Conservation (phyloP, 2,329 filamentous ascomycete genomes). For the Trichophyton mentagrophytes region DNA sequence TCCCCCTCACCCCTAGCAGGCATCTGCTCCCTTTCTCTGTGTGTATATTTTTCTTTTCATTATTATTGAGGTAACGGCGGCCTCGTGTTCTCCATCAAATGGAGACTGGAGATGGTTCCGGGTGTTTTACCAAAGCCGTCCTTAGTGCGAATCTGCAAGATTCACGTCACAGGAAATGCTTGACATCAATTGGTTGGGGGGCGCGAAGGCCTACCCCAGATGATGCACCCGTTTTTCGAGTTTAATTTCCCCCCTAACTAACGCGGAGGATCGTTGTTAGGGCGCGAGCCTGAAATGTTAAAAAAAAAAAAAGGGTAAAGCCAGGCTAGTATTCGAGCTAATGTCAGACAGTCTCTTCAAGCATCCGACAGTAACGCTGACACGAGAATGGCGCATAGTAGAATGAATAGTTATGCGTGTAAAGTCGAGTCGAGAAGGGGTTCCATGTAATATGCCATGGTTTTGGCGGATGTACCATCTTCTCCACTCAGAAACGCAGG, state of each 20-base stretch:
- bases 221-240: conserved; percentile 4
- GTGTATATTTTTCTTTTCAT: background rate
- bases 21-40: background rate
- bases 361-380: background rate
- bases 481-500: background rate
- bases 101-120: background rate
- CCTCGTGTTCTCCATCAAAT: background rate
- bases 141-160: conserved; percentile 5
- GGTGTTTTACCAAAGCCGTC: conserved; percentile 4
- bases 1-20: background rate
- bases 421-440: background rate
- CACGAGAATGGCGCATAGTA: background rate
- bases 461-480: background rate
- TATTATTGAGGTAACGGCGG: background rate
- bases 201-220: background rate
- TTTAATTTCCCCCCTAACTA: background rate
- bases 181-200: background rate
- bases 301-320: background rate
- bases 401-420: background rate
- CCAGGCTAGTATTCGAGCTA: background rate
- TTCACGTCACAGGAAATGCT: background rate
- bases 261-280: background rate
- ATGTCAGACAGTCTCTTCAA: background rate
- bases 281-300: background rate
- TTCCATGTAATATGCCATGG: background rate